phyloP scores from a whole-genome alignment of 768 basidiomycete genomes.

The Psilocybe cubensis region DNA sequence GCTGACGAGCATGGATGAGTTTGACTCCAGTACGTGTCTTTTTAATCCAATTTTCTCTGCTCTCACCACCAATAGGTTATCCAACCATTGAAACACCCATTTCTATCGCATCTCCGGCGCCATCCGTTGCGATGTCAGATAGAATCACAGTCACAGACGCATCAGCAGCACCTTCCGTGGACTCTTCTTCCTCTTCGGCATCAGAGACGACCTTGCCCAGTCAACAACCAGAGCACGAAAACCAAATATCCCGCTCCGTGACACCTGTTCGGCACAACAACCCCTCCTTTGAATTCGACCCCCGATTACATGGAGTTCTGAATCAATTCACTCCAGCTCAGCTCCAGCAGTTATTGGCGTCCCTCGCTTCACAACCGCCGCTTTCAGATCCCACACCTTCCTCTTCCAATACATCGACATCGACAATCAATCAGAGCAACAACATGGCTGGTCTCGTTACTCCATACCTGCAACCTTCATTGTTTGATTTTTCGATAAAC shows the following conservation, averaged over 20 bases:
- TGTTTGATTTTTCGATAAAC: constrained; percentile 37
- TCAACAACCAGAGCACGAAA: constrained; percentile 21
- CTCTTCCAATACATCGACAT: constrained; percentile 15
- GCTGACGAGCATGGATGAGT: constrained; percentile 20
- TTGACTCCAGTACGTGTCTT: constrained; percentile 12
- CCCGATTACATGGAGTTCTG: constrained; percentile 52
- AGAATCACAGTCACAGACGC: constrained; percentile 20
- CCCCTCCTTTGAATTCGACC: constrained; percentile 38
- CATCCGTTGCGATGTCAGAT: constrained; percentile 36
- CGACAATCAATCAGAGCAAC: constrained; percentile 22
- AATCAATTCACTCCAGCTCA: constrained; percentile 58
- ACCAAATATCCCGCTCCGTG: constrained; percentile 20
- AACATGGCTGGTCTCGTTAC: constrained; percentile 29
- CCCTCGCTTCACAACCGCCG: constrained; percentile 38
- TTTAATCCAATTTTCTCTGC: neutral
- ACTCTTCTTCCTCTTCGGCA: neutral
- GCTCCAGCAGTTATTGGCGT: constrained; percentile 59
- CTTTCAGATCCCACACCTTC: constrained; percentile 29
- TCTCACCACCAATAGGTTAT: constrained; percentile 35
- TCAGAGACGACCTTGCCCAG: constrained; percentile 5
- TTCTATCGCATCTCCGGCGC: constrained; percentile 38
- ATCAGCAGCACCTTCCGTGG: neutral
- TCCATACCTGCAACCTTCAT: constrained; percentile 33
- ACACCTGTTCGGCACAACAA: constrained; percentile 24
- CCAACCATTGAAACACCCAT: constrained; percentile 52